phyloP scores from a whole-genome alignment of 257 asterid species.

The Striga asiatica region DNA sequence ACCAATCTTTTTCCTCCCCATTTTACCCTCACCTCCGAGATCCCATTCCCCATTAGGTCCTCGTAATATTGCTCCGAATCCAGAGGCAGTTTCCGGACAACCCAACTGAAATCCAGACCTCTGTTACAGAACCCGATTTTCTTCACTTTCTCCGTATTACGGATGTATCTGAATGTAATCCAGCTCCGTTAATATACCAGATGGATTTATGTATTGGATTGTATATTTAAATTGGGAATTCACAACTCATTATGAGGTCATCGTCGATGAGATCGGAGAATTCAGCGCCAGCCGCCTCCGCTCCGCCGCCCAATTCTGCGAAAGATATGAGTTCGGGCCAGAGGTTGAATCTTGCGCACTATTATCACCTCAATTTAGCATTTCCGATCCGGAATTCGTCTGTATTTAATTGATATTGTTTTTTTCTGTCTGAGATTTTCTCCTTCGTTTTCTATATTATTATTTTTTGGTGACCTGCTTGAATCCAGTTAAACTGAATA shows the following conservation, averaged over 20 bases:
- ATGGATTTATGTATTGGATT: constrained; percentile 18
- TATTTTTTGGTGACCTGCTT: constrained; percentile 8
- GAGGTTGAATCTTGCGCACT: constrained; percentile 29
- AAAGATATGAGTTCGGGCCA: constrained; percentile 29
- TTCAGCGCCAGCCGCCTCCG: constrained; percentile 27
- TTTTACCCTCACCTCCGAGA: constrained; percentile 25
- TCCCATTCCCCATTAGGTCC: constrained; percentile 15
- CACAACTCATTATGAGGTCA: constrained; percentile 44
- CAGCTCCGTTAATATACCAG: not conserved
- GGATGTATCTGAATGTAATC: constrained; percentile 16
- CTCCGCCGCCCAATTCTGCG: constrained; percentile 22
- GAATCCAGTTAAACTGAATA: constrained; percentile 17
- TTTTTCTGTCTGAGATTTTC: constrained; percentile 11
- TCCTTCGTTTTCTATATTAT: constrained; percentile 3
- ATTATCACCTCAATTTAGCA: constrained; percentile 21
- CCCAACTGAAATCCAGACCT: constrained; percentile 21
- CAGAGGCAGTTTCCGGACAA: constrained; percentile 16
- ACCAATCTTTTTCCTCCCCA: constrained; percentile 18
- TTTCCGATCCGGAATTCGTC: constrained; percentile 28
- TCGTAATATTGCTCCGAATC: constrained; percentile 21
- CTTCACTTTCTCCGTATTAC: constrained; percentile 7
- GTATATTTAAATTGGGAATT: constrained; percentile 9
- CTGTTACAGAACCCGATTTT: constrained; percentile 17
- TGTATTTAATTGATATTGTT: not conserved
- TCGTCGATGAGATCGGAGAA: constrained; percentile 48